Percentiles rank a stretch among this genome's conserved stretches.
Conservation (phyloP, 371 early-diverging fungal species). For the Mucor indicus region DNA sequence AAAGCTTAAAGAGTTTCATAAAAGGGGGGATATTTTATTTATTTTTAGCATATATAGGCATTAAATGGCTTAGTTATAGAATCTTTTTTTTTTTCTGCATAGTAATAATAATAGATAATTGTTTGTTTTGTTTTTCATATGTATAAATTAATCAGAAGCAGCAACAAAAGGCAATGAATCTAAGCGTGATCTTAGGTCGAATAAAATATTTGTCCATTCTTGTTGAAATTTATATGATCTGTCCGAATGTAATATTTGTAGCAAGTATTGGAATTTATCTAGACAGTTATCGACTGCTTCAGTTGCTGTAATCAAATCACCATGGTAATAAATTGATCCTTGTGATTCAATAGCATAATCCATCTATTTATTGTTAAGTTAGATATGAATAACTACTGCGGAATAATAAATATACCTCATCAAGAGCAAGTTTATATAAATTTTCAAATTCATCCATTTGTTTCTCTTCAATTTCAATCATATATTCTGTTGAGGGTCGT, state of each 20-base stretch:
- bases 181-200: constrained; percentile 18
- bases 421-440: constrained; percentile 11
- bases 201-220: constrained; percentile 23
- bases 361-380: constrained; percentile 21
- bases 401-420: constrained; percentile 18
- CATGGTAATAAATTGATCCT: constrained; percentile 28
- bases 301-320: constrained; percentile 13
- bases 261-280: constrained; percentile 10
- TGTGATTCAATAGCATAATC: constrained; percentile 25
- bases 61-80: neutral
- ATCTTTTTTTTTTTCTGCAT: neutral
- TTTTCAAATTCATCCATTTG: constrained; percentile 13
- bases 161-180: constrained; percentile 14
- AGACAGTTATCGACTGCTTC: constrained; percentile 18
- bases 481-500: neutral
- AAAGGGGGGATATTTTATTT: too few species aligned
- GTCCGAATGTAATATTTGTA: constrained; percentile 11
- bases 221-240: constrained; percentile 17
- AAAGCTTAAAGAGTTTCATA: too few species aligned
- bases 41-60: neutral
- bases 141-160: constrained; percentile 1
- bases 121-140: neutral
- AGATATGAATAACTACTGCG: neutral
- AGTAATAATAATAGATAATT: neutral
- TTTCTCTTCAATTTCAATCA: constrained; percentile 6